Evolutionary conservation across 768 basidiomycete species (phyloP), one percentile per base, ranked within the genome.

Genomic region (Cystofilobasidium ferigula): DNA sequence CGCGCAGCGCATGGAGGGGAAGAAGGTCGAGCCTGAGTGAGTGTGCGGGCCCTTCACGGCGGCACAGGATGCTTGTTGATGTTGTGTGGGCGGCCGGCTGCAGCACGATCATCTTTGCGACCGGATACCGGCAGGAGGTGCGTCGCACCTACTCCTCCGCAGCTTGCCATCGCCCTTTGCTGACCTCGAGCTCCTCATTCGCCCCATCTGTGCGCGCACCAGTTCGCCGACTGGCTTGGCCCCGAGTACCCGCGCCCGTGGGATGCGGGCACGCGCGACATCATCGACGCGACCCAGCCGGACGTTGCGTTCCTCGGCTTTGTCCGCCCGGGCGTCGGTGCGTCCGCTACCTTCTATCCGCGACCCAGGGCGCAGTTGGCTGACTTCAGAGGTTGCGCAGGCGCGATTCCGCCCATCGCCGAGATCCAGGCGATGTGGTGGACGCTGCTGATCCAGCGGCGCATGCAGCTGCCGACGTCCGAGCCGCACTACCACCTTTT

Each of bases 361-460:
- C 6, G 24, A 24, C 26, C 8, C 54, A 7, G 26, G n/a, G 32
- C 58, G 12, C 22, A 40, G 4, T 26, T 45, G 57, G 30, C 12
- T 5, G 42, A 30, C 3, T 18, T 63, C 10, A 42, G 20, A 42
- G 40, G 48, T 63, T 38, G 62, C 60, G 9, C 54, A 74, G 74
- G 74, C 40, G 81, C 82, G 0, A 83, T 82, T 63, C 82, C 82
- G 1, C 81, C 82, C 3, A 81, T 85, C 57, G 79, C 83, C 0
- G 84, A 85, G 72, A 81, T 82, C 78, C 84, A 85, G 69, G 71
- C 78, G 1, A 80, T 83, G 74, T 81, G 83, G 70, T 83, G 81
- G 81, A 80, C 82, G 59, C 78, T 80, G 7, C 70, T 82, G 7
- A 73, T 83, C 40, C 79, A 79, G 68, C 76, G 77, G 3, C 72